phyloP scores from a whole-genome alignment of 202 grass and related monocot species.

The Schoenoplectus triqueter region DNA sequence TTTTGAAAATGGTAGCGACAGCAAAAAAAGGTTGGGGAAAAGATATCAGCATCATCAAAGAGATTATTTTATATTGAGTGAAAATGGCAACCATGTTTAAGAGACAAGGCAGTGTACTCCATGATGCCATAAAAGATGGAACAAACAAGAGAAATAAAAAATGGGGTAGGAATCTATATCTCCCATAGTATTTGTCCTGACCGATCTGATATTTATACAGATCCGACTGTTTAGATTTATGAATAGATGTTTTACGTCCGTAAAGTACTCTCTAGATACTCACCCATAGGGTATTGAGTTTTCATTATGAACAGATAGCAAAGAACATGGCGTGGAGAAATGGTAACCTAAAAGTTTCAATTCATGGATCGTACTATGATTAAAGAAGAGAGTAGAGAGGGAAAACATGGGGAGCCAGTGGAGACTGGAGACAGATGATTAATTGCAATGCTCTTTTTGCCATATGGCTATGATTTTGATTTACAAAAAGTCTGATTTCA shows the following conservation, averaged over 20 bases:
- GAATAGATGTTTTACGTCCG: no score
- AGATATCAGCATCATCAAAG: not conserved
- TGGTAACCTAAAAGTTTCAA: constrained; percentile 20
- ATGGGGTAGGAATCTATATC: not conserved
- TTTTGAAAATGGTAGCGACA: not conserved
- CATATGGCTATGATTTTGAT: constrained; percentile 14
- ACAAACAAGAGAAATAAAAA: not conserved
- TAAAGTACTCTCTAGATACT: no score
- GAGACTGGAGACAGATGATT: constrained; percentile 1
- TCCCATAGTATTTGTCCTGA: no score
- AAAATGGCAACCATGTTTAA: constrained; percentile 40
- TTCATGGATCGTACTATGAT: constrained; percentile 3
- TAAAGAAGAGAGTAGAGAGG: constrained; percentile 22
- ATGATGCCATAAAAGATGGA: not conserved
- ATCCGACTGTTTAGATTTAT: no score
- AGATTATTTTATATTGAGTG: constrained; percentile 27
- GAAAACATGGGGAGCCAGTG: not conserved
- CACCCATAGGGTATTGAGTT: constrained; percentile 2
- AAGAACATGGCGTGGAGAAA: not conserved
- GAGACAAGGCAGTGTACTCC: constrained; percentile 19
- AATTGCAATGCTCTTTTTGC: constrained; percentile 20
- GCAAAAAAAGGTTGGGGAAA: not conserved
- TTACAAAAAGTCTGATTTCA: constrained; percentile 26
- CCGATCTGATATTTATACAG: no score
- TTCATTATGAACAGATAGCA: constrained; percentile 26